Evolutionary conservation across 1,284 basidiomycete genomes (phyloP), one percentile per base, ranked within the genome.

Genomic region (Inonotus hispidus): DNA sequence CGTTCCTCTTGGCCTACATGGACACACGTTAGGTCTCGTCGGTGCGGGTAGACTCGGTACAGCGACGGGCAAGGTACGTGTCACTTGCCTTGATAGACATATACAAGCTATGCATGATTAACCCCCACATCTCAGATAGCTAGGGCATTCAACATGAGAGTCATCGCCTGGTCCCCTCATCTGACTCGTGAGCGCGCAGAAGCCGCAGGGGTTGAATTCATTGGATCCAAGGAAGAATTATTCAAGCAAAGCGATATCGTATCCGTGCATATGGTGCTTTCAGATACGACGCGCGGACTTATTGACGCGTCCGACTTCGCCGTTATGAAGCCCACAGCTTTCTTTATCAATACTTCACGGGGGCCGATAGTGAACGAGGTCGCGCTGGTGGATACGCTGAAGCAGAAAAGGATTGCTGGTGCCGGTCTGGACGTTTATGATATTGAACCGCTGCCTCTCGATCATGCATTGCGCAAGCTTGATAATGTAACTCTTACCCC

Each of bases 161-260:
- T 85, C 4, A 72, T 83, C 38, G 85, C 77, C 1, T 88, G 86
- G 86, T 85, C 82, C 2, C 82, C 83, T 0, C 74, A 87, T 68
- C 71, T 88, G 14, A 89, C 78, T n/a, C 75, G 70, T 60, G 85
- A 82, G 66, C 74, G 77, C 54, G 84, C 84, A 14, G 74, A 75
- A 8, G 72, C 68, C 11, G 81, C 79, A 3, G 83, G 81, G 1
- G 81, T 80, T 2, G 77, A 77, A 41, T 81, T 73, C 65, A 72
- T 73, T 7, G 64, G 71, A 25, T 75, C 78, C 3, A 85, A 86
- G 66, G 79, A 81, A 60, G 76, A 81, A 47, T 72, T 87, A 3
- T 72, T 87, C 59, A 70, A 68, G 58, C 68, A 71, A 35, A 82
- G 82, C 62, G 85, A 87, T 68, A 74, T 88, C 53, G 74, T 87